Conservation (phyloP, 73 alveolate genomes). For the Paramecium primaurelia region DNA sequence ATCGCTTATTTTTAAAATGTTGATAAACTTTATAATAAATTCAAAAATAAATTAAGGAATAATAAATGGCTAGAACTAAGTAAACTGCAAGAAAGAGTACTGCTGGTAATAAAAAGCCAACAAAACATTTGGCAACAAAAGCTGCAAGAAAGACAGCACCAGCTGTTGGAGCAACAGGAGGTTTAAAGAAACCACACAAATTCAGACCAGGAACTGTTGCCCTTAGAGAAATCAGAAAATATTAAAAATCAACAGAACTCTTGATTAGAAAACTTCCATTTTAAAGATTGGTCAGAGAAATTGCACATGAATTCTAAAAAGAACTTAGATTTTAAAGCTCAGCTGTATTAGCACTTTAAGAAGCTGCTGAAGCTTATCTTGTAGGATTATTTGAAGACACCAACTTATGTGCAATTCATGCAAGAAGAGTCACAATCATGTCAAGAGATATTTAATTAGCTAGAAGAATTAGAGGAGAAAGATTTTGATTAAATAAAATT, state of each 20-base stretch:
- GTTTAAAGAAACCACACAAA: conserved; percentile 85
- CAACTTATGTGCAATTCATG: conserved; percentile 92
- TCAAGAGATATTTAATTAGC: conserved; percentile 92
- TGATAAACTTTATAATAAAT: neutral
- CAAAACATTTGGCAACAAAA: conserved; percentile 78
- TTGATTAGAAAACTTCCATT: conserved; percentile 91
- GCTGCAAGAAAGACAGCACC: conserved; percentile 89
- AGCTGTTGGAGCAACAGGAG: conserved; percentile 48
- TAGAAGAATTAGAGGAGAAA: conserved; percentile 93
- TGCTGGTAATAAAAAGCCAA: conserved; percentile 76
- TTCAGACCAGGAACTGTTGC: conserved; percentile 95
- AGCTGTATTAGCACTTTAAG: conserved; percentile 94
- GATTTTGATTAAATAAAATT: conserved; percentile 58
- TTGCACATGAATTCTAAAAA: conserved; percentile 85
- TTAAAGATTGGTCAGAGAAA: conserved; percentile 94
- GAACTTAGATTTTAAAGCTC: conserved; percentile 89
- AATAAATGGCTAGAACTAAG: conserved; percentile 72
- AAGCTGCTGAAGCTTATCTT: conserved; percentile 91
- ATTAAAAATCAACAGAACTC: conserved; percentile 82
- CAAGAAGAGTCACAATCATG: conserved; percentile 93
- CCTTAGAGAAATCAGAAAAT: conserved; percentile 84
- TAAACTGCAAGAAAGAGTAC: conserved; percentile 71
- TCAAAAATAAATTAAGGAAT: neutral
- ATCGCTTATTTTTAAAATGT: neutral
- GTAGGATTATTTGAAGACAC: conserved; percentile 93